Evolutionary conservation across 176 grass and related monocot species (phyloP).

Genomic region (Oryza meridionalis): DNA sequence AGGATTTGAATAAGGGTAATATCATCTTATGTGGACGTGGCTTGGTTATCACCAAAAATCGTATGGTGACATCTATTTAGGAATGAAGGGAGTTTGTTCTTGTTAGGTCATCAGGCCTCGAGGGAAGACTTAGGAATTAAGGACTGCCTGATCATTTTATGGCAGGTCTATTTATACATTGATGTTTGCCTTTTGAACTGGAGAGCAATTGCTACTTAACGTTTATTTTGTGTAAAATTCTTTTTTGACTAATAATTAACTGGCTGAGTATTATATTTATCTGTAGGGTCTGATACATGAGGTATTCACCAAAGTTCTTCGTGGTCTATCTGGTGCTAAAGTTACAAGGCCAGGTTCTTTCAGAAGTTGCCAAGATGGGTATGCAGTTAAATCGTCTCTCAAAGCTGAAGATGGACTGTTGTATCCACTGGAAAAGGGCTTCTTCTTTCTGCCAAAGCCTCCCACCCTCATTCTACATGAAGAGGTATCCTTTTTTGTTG

Average conservation of each 20-base stretch:
- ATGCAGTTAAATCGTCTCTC: conserved; percentile 99
- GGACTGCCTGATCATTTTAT: not conserved
- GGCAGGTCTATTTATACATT: not conserved
- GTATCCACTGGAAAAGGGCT: conserved; percentile 97
- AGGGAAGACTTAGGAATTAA: conserved; percentile 7
- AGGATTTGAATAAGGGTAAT: not conserved
- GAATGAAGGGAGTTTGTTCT: not conserved
- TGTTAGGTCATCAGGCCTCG: conserved; percentile 2
- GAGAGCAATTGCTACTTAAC: not conserved
- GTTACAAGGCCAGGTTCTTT: conserved; percentile 93
- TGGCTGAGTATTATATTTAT: conserved; percentile 7
- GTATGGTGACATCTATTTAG: not conserved
- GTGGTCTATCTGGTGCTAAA: conserved; percentile 91
- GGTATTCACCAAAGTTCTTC: conserved; percentile 89
- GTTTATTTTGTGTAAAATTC: not conserved
- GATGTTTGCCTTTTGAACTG: conserved; percentile 20
- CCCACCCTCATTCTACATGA: conserved; percentile 98
- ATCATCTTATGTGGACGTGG: not conserved
- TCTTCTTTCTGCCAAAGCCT: conserved; percentile 99
- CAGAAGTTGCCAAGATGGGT: conserved; percentile 89
- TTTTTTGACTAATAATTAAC: conserved; percentile 17
- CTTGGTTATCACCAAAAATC: not conserved
- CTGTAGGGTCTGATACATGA: conserved; percentile 84
- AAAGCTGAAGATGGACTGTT: conserved; percentile 98
- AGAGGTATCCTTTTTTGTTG: conserved; percentile 62